Evolutionary conservation across 108 stramenopile genomes (phyloP), one percentile per base, ranked within the genome.

Genomic region (Aurantiochytrium sp.): DNA sequence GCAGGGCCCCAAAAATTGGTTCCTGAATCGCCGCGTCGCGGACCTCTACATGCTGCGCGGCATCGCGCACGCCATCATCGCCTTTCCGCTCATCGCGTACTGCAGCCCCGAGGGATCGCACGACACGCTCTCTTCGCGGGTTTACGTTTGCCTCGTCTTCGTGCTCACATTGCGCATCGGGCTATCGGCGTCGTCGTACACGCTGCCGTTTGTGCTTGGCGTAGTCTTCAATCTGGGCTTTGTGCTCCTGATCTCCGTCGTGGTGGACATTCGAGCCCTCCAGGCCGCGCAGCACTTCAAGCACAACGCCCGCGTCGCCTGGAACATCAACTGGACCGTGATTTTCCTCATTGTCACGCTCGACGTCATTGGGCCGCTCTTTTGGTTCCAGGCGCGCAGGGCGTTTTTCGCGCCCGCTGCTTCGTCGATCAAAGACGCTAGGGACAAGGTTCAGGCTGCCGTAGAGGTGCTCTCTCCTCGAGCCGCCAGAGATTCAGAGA

Each of bases 1-100:
- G 37, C 19, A 41, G 19, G 90, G 90, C 45, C 85, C 52, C 27
- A 27, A 53, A 2, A 55, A 88, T 54, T 22, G 52, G 48, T 41
- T 86, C 65, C 86, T 90, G 39, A 88, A 52, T 30, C 21, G 34
- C 8, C n/a, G 37, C 39, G 24, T 12, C 17, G 32, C 39, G 4
- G 86, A 36, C 55, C 22, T 21, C 39, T 48, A 48, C 3, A 52
- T 88, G 52, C n/a, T 41, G 37, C 39, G 32, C 37, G 87, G 88
- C 22, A 55, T 88, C 34, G 32, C 54, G 31, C 88, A 88, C 52
- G 69, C 50, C 22, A 21, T 73, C 54, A 24, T 85, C 31, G 73
- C 73, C 21, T 81, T 81, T 81, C 45, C 45, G 39, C 45, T 81
- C 1, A 48, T 81, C 12, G 39, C 45, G n/a, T 48, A 48, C 12